Conservation (phyloP, 2,329 filamentous ascomycete genomes). For the Scolecobasidium constrictum region DNA sequence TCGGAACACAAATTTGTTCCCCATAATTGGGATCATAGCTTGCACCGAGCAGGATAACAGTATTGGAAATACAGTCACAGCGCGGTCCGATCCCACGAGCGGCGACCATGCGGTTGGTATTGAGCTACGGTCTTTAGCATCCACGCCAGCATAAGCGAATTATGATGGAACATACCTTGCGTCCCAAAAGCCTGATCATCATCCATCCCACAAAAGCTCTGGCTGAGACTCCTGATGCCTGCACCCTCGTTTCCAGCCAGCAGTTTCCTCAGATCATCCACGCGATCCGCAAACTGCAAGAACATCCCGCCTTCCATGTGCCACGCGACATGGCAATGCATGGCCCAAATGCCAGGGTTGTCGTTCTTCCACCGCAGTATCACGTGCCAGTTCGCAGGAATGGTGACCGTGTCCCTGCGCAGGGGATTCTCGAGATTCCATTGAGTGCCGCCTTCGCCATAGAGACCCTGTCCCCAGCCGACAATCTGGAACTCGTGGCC, state of each 20-base stretch:
- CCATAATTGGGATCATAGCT: too few species aligned
- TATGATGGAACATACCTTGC: not conserved
- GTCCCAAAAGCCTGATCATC: not conserved
- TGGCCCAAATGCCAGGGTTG: constrained; percentile 1
- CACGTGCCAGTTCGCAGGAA: not conserved
- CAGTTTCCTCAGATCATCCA: not conserved
- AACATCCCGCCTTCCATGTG: not conserved
- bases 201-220: not conserved
- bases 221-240: not conserved
- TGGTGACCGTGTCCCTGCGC: not conserved
- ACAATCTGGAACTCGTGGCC: not conserved
- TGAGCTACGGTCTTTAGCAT: too few species aligned
- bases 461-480: not conserved
- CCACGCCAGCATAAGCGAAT: too few species aligned
- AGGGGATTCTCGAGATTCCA: not conserved
- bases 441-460: not conserved
- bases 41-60: too few species aligned
- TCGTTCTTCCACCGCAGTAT: not conserved
- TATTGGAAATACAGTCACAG: too few species aligned
- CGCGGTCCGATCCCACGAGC: too few species aligned
- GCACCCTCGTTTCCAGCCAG: not conserved
- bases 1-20: too few species aligned
- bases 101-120: too few species aligned
- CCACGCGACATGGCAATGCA: constrained; percentile 1
- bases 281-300: not conserved